These are phyloP conservation scores for Alternaria sp. DNA, from an alignment of 2,329 filamentous ascomycete species.

Conservation along the genomic window DNA sequence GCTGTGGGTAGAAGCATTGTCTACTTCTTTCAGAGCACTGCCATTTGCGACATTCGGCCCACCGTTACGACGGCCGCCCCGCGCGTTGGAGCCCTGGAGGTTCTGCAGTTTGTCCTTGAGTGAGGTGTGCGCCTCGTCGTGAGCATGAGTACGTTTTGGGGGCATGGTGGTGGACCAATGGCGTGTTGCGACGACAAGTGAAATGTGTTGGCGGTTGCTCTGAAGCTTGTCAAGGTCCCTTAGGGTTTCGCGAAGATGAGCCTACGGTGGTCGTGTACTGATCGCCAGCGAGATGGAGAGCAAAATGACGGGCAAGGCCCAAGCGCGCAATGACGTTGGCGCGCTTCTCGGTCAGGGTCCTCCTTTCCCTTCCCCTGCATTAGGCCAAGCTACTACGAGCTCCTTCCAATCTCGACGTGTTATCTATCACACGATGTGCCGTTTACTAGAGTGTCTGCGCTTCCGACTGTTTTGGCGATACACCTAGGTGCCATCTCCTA, in stretches of 20 bases:
- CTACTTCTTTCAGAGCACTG: slow-evolving; percentile 51
- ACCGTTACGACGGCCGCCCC: slow-evolving; percentile 49
- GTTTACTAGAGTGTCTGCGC: not conserved
- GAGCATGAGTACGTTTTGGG: slow-evolving; percentile 44
- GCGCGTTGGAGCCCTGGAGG: slow-evolving; percentile 50
- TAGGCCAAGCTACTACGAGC: not conserved
- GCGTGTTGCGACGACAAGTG: not conserved
- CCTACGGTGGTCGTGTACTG: slow-evolving; percentile 16
- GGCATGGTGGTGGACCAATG: slow-evolving; percentile 43
- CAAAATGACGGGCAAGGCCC: slow-evolving; percentile 21
- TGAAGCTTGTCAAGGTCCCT: slow-evolving; percentile 2
- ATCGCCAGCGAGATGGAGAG: slow-evolving; percentile 18
- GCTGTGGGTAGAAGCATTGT: slow-evolving; percentile 49
- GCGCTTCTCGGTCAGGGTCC: slow-evolving; percentile 19
- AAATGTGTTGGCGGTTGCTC: slow-evolving; percentile 3
- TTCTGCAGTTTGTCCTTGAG: slow-evolving; percentile 56
- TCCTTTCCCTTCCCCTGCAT: slow-evolving; percentile 17
- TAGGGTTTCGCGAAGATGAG: slow-evolving; percentile 6
- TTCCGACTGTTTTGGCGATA: not conserved
- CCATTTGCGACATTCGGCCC: slow-evolving; percentile 38
- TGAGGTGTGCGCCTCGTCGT: slow-evolving; percentile 50
- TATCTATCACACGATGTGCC: not conserved
- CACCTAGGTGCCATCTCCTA: not conserved
- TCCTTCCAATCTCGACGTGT: not conserved
- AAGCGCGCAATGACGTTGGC: slow-evolving; percentile 26